Conservation (phyloP, 2,329 filamentous ascomycete species). For the Venturia asperata region DNA sequence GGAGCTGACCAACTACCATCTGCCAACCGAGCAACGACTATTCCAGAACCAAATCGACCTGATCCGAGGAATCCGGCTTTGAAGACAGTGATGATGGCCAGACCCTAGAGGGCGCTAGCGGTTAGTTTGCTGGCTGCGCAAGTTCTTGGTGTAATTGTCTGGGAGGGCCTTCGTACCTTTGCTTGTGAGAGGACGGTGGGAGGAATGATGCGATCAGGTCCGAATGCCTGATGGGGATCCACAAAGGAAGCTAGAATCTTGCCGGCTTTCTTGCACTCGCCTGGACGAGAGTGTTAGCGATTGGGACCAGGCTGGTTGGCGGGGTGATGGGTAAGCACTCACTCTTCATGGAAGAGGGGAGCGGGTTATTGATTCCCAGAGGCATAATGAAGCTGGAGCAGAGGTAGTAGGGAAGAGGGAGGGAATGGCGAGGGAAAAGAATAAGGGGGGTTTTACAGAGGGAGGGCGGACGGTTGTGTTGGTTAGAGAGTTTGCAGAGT, state of each 20-base stretch:
- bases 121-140: neutral
- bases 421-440: too few species aligned
- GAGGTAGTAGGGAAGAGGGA: neutral
- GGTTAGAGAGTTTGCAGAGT: neutral
- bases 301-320: slow-evolving; percentile 19
- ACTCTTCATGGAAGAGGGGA: slow-evolving; percentile 48
- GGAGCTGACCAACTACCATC: slow-evolving; percentile 77
- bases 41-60: slow-evolving; percentile 71
- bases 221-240: slow-evolving; percentile 86
- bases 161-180: slow-evolving; percentile 53
- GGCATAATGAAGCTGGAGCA: slow-evolving; percentile 31
- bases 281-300: slow-evolving; percentile 42
- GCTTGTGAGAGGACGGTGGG: slow-evolving; percentile 82
- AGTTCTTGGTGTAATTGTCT: neutral
- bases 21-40: slow-evolving; percentile 71
- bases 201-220: slow-evolving; percentile 95
- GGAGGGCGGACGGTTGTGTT: neutral
- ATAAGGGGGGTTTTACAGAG: neutral
- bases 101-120: slow-evolving; percentile 45
- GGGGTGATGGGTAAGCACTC: slow-evolving; percentile 26
- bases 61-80: slow-evolving; percentile 83
- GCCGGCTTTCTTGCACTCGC: slow-evolving; percentile 94
- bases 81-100: slow-evolving; percentile 78
- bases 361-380: slow-evolving; percentile 46
- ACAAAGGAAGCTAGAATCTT: slow-evolving; percentile 94